Conservation (phyloP, 2,329 filamentous ascomycete genomes). For the Phyllosticta citriasiana region DNA sequence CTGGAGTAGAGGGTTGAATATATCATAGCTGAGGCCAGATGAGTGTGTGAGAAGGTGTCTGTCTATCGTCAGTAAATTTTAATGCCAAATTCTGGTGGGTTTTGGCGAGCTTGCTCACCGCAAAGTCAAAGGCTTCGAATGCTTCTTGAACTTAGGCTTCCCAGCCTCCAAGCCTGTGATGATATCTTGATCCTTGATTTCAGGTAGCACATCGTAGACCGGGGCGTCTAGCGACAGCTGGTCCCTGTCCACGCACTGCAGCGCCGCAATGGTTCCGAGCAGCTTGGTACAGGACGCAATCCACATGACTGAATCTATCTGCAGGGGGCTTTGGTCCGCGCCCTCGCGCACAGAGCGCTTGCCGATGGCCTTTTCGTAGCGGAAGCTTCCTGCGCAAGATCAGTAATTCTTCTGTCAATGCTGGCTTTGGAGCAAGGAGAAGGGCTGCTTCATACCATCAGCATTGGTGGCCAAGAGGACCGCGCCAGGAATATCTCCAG, state of each 20-base stretch:
- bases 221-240: constrained; percentile 23
- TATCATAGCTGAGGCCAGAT: constrained; percentile 18
- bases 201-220: constrained; percentile 23
- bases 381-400: constrained; percentile 22
- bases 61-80: constrained; percentile 10
- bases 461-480: constrained; percentile 17
- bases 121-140: constrained; percentile 3
- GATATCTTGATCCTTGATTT: constrained; percentile 19
- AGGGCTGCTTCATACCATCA: constrained; percentile 14
- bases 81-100: background rate
- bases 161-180: constrained; percentile 17
- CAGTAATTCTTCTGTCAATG: background rate
- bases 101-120: background rate
- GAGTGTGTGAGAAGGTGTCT: constrained; percentile 19
- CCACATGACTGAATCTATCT: constrained; percentile 24
- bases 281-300: constrained; percentile 31
- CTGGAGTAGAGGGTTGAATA: constrained; percentile 14
- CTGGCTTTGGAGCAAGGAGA: too few relatives aligned
- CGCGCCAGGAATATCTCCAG: constrained; percentile 19
- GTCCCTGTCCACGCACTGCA: constrained; percentile 27
- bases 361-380: constrained; percentile 28
- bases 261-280: constrained; percentile 23
- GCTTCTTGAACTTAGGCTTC: constrained; percentile 14
- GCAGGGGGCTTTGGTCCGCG: constrained; percentile 12
- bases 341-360: constrained; percentile 16